Percentiles rank a stretch among this genome's conserved stretches.
These are phyloP conservation scores for Blastocystis sp. DNA, from an alignment of 352 stramenopile species.

Conservation along the genomic window DNA sequence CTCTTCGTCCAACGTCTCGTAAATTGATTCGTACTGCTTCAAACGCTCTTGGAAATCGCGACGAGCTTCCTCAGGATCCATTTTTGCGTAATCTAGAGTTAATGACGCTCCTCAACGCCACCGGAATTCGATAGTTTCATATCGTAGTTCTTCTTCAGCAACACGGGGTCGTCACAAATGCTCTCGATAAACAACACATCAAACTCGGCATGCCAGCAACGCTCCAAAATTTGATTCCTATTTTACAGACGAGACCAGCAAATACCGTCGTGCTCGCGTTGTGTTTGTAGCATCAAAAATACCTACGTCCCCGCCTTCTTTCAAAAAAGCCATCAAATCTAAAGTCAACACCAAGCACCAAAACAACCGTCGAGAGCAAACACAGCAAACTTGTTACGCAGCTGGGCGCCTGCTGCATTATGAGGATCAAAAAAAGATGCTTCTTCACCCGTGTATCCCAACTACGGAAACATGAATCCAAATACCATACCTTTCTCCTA, in stretches of 20 bases:
- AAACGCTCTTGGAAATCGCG: conserved; percentile 49
- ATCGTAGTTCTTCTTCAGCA: conserved; percentile 60
- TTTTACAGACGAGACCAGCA: not conserved
- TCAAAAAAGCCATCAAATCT: conserved; percentile 33
- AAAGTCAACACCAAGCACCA: not conserved
- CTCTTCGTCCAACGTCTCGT: conserved; percentile 82
- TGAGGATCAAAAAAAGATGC: conserved; percentile 74
- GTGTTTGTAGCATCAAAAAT: conserved; percentile 62
- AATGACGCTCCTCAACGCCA: not conserved
- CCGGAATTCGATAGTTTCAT: conserved; percentile 52
- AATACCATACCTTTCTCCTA: conserved; percentile 71
- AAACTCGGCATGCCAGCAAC: conserved; percentile 57
- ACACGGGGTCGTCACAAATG: conserved; percentile 50
- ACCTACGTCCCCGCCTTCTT: conserved; percentile 31
- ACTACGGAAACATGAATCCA: not conserved
- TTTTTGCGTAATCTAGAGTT: conserved; percentile 1
- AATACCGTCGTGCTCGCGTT: conserved; percentile 32
- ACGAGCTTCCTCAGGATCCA: conserved; percentile 39
- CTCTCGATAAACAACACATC: conserved; percentile 59
- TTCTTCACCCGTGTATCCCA: conserved; percentile 68
- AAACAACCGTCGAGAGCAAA: conserved; percentile 69
- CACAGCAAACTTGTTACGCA: conserved; percentile 77
- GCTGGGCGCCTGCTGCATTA: conserved; percentile 73
- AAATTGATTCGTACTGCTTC: conserved; percentile 66
- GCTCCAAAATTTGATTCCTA: conserved; percentile 48